phyloP scores from a whole-genome alignment of 345 rosid species.

The Boechera divaricarpa region DNA sequence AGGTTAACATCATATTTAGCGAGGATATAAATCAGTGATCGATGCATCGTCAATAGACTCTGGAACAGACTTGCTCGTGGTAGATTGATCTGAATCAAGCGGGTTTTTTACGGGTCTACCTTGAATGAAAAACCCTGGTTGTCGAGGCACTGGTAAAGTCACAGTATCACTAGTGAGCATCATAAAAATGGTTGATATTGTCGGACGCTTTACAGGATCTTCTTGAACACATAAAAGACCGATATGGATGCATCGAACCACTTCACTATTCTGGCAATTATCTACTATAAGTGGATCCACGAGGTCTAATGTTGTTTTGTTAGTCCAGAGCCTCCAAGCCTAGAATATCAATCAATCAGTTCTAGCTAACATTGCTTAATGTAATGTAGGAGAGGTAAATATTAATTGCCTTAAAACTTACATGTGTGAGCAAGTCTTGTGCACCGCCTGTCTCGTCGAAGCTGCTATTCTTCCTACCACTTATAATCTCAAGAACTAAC shows the following conservation, averaged over 20 bases:
- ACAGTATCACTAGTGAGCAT: slow-evolving; percentile 20
- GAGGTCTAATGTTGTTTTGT: not conserved
- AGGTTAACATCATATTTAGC: not conserved
- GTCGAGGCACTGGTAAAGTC: slow-evolving; percentile 1
- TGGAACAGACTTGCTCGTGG: not conserved
- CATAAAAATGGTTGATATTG: not conserved
- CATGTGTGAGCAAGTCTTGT: slow-evolving; percentile 21
- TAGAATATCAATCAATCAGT: not conserved
- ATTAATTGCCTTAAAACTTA: slow-evolving; percentile 6
- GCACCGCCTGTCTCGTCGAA: not conserved
- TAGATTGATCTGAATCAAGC: not conserved
- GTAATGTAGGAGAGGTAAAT: not conserved
- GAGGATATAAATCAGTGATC: slow-evolving; percentile 16
- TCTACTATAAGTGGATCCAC: not conserved
- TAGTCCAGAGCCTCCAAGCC: slow-evolving; percentile 29
- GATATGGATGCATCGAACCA: slow-evolving; percentile 17
- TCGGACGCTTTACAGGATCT: slow-evolving; percentile 22
- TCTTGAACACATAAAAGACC: slow-evolving; percentile 36
- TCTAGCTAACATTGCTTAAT: not conserved
- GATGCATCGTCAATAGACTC: not conserved
- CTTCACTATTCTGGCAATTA: not conserved
- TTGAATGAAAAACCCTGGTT: not conserved
- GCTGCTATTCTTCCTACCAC: slow-evolving; percentile 31
- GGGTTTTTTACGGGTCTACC: not conserved
- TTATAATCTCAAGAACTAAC: slow-evolving; percentile 39